Conservation (phyloP, 495 filamentous ascomycete genomes). For the Xylaria telfairii region DNA sequence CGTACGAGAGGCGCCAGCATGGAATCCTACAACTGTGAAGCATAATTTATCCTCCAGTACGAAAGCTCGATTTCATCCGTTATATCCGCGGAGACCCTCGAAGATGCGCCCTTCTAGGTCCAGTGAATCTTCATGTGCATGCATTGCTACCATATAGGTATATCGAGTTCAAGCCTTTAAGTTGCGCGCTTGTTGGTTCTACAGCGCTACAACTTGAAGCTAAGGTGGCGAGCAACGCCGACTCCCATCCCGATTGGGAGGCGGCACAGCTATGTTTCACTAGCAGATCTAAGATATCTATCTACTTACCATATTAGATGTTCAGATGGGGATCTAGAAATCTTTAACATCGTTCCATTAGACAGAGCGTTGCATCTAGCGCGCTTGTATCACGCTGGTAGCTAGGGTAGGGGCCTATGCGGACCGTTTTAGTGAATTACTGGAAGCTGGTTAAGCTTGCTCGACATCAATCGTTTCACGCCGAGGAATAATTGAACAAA, state of each 20-base stretch:
- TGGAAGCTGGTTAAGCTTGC: not conserved
- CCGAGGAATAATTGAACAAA: not conserved
- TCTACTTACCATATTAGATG: not conserved
- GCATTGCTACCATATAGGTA: not conserved
- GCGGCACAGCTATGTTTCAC: not conserved
- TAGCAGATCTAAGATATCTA: not conserved
- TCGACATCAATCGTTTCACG: not conserved
- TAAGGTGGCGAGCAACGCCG: not conserved
- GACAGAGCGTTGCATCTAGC: not conserved
- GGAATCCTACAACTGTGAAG: not conserved
- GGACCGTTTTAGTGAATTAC: not conserved
- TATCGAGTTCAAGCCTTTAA: not conserved
- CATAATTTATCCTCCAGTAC: slow-evolving; percentile 8
- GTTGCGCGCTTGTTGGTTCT: not conserved
- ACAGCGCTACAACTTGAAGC: not conserved
- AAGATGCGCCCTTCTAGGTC: not conserved
- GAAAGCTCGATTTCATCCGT: not conserved
- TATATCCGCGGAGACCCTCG: not conserved
- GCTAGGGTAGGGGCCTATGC: not conserved
- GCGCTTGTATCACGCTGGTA: not conserved
- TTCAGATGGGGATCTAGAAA: not conserved
- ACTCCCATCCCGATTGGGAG: slow-evolving; percentile 11
- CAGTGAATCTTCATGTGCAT: not conserved
- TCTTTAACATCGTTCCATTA: not conserved
- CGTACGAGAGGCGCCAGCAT: not conserved